Evolutionary conservation across 2,329 filamentous ascomycete species (phyloP).

Genomic region (Stylonectria norvegica): DNA sequence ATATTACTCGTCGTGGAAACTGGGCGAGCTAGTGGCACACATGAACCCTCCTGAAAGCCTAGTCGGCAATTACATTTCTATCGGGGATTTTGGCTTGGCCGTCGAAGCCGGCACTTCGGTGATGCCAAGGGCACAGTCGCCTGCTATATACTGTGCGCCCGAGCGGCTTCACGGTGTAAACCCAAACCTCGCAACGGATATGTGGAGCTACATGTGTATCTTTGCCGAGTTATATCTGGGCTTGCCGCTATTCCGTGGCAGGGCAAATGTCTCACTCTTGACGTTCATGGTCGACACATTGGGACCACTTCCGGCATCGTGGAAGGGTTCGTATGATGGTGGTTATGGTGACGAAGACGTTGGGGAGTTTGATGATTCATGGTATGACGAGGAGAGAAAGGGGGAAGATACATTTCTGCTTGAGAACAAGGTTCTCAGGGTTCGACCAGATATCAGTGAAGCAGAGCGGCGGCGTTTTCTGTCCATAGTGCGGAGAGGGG

Average conservation of each 20-base stretch:
- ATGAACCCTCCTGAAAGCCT: slow-evolving; percentile 4
- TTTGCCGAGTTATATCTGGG: slow-evolving; percentile 11
- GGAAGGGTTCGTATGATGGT: slow-evolving; percentile 8
- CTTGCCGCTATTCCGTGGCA: slow-evolving; percentile 3
- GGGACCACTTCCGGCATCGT: slow-evolving; percentile 11
- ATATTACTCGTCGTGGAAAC: slow-evolving; percentile 8
- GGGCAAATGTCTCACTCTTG: neutral
- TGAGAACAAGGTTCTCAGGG: slow-evolving; percentile 1
- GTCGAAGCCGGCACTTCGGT: slow-evolving; percentile 4
- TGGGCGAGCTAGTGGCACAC: slow-evolving; percentile 9
- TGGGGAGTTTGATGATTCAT: neutral
- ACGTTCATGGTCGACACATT: slow-evolving; percentile 4
- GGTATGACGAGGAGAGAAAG: slow-evolving; percentile 8
- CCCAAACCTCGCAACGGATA: slow-evolving; percentile 13
- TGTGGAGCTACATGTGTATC: slow-evolving; percentile 15
- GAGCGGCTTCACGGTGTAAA: slow-evolving; percentile 10
- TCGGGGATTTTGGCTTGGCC: slow-evolving; percentile 13
- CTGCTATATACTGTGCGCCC: slow-evolving; percentile 12
- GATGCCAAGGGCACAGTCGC: slow-evolving; percentile 7
- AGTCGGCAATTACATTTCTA: slow-evolving; percentile 5
- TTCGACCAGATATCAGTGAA: neutral
- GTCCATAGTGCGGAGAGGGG: neutral
- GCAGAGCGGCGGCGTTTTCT: slow-evolving; percentile 1
- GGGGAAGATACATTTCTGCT: slow-evolving; percentile 1
- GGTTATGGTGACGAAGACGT: too few relatives aligned